Conservation (phyloP, 1,139 yeast species). For the Nakaseomyces glabratus region DNA sequence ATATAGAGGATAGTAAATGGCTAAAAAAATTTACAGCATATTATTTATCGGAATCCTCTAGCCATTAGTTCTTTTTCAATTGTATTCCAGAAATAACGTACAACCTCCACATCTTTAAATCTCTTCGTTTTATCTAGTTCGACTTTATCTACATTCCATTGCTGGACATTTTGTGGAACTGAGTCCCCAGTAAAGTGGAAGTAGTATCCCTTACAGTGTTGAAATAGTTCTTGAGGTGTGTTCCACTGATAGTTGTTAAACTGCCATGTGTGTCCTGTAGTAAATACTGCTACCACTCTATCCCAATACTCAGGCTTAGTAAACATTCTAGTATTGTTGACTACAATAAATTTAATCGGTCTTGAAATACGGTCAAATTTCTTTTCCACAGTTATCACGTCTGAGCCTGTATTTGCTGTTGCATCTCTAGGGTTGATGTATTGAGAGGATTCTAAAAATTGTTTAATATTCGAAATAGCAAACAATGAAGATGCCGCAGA, state of each 20-base stretch:
- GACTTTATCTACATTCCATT: conserved; percentile 82
- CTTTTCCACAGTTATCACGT: conserved; percentile 27
- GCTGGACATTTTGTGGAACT: conserved; percentile 62
- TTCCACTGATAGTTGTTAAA: conserved; percentile 78
- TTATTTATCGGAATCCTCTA: conserved; percentile 33
- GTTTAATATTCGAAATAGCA: conserved; percentile 72
- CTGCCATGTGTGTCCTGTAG: conserved; percentile 98
- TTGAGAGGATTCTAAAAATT: conserved; percentile 68
- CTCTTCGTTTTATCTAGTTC: conserved; percentile 74
- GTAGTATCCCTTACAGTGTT: conserved; percentile 74
- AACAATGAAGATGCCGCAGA: conserved; percentile 91
- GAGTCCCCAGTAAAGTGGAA: conserved; percentile 71
- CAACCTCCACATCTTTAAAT: conserved; percentile 82
- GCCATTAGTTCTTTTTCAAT: conserved; percentile 51
- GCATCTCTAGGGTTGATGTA: conserved; percentile 50
- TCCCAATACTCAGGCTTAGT: conserved; percentile 96
- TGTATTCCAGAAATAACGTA: conserved; percentile 74
- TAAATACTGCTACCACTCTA: conserved; percentile 87
- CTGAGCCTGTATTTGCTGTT: conserved; percentile 15
- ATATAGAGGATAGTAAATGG: not conserved
- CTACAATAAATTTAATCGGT: conserved; percentile 41
- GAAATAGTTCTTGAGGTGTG: conserved; percentile 72
- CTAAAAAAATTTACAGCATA: not conserved
- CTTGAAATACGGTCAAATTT: conserved; percentile 28
- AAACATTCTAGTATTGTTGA: conserved; percentile 80